Evolutionary conservation across 768 basidiomycete genomes (phyloP), one percentile per base, ranked within the genome.

Genomic region (Hypholoma sublateritium): DNA sequence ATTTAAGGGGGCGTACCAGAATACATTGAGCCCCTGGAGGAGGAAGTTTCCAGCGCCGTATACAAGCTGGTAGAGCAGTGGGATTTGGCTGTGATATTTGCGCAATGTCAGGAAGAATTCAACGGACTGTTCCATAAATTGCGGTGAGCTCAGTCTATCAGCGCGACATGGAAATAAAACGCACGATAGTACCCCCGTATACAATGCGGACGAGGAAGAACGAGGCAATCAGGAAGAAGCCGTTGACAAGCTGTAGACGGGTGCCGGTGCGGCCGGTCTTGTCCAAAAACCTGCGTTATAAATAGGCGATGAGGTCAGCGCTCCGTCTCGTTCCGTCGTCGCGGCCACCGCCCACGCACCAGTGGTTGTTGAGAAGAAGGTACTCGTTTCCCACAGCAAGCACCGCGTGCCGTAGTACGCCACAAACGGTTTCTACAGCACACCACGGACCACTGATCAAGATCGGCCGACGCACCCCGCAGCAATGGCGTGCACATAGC

Each of bases 291-390:
- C 88, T 89, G 50, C 8, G 53, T 43, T 13, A 41, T 32, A 45
- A 44, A 28, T 47, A 37, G 32, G 22, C 49, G 42, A 48, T 19
- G 46, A 21, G 51, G 28, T 8, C 4, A 41, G 25, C 54, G 35
- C 28, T 5, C 13, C 22, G 37, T 17, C 21, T 11, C 35, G 2
- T 6, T 9, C 36, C 46, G 68, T 24, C 28, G 9, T 24, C 28
- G 9, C 42, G 24, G 39, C 2, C 37, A 13, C n/a, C 28, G 22
- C 16, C 12, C 37, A 56, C 76, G 58, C 62, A 93, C 92, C 92
- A 94, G 60, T 95, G 91, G 53, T 91, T 84, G 64, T 96, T 90
- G 59, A 96, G 76, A 95, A 93, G 56, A 93, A 82, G 0, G 93
- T 95, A 74, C 87, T 89, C 17, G 84, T 75, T 72, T 94, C 93